Evolutionary conservation across 2,329 filamentous ascomycete genomes (phyloP).

Genomic region (Coleophoma cylindrospora): DNA sequence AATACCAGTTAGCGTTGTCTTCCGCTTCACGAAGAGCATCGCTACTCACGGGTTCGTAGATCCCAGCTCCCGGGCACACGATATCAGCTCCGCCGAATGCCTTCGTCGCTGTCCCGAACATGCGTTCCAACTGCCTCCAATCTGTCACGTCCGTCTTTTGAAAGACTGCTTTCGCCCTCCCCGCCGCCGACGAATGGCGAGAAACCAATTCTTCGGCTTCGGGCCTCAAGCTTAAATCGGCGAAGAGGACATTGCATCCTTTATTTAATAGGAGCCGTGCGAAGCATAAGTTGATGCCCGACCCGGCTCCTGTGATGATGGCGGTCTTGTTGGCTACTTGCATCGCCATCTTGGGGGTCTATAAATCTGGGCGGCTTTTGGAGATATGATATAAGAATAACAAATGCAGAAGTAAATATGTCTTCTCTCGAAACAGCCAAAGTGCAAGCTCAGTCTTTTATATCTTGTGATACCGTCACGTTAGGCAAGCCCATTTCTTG

Average conservation of each 20-base stretch:
- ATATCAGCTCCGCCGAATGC: conserved; percentile 31
- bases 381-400: too few species aligned
- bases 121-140: conserved; percentile 31
- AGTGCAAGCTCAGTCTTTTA: too few species aligned
- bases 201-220: conserved; percentile 29
- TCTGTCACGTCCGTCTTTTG: conserved; percentile 38
- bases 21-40: background rate
- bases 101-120: conserved; percentile 27
- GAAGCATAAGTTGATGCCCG: conserved; percentile 42
- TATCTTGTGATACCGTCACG: too few species aligned
- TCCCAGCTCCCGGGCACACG: conserved; percentile 39
- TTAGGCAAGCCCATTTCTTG: too few species aligned
- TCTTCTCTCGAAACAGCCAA: too few species aligned
- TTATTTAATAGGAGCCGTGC: conserved; percentile 33
- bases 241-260: conserved; percentile 39
- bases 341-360: conserved; percentile 8
- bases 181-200: conserved; percentile 5
- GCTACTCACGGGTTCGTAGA: conserved; percentile 40
- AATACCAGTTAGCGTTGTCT: background rate
- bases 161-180: conserved; percentile 29
- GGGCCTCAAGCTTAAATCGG: conserved; percentile 31
- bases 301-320: conserved; percentile 18
- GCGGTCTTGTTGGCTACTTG: conserved; percentile 13
- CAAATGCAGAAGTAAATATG: too few species aligned
- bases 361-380: too few species aligned